These are phyloP conservation scores for Suhomyces coccinellae DNA, from an alignment of 1,139 yeast genomes.

Conservation along the genomic window DNA sequence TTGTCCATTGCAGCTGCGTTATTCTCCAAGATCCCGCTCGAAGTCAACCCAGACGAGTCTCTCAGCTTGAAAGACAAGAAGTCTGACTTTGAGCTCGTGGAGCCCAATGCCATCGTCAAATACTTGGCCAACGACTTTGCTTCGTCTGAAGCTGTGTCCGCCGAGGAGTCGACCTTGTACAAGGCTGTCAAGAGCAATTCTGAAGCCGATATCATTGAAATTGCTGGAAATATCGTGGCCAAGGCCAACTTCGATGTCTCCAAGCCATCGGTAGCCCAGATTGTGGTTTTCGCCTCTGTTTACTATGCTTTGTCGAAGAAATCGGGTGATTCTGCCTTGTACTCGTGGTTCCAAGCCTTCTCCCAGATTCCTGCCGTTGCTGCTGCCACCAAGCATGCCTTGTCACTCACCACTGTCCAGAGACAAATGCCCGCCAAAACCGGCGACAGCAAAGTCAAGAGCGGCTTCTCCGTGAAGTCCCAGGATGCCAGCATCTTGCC, in stretches of 20 bases:
- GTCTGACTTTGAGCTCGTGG: constrained; percentile 55
- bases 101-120: constrained; percentile 81
- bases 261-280: constrained; percentile 39
- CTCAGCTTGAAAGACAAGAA: constrained; percentile 37
- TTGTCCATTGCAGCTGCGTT: constrained; percentile 53
- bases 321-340: constrained; percentile 10
- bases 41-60: constrained; percentile 37
- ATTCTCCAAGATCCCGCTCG: constrained; percentile 27
- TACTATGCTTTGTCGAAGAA: constrained; percentile 32
- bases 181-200: constrained; percentile 11
- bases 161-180: constrained; percentile 33
- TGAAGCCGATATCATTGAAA: constrained; percentile 1
- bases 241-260: constrained; percentile 14
- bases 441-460: constrained; percentile 51
- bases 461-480: constrained; percentile 41
- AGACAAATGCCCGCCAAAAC: constrained; percentile 54
- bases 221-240: constrained; percentile 10
- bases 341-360: constrained; percentile 46
- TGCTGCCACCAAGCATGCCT: constrained; percentile 40
- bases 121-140: constrained; percentile 55
- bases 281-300: constrained; percentile 46
- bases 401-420: constrained; percentile 41
- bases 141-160: constrained; percentile 21
- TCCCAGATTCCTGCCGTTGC: constrained; percentile 35
- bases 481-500: constrained; percentile 49